phyloP scores from a whole-genome alignment of 306 rosid genomes.

The Oxytropis ochrocephala region DNA sequence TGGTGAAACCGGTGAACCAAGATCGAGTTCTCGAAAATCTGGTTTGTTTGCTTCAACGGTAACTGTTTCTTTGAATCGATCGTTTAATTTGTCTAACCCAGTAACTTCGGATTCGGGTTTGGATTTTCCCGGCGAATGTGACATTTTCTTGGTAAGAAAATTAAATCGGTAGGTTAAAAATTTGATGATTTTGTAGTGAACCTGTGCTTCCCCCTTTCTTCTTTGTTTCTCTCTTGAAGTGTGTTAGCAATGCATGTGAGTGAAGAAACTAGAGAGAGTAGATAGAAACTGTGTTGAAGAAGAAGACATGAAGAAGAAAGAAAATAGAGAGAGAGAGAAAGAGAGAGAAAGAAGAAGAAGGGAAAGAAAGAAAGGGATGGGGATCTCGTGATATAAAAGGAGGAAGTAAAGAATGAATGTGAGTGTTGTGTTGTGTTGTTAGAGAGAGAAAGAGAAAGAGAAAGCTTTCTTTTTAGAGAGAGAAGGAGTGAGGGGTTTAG shows the following conservation, averaged over 20 bases:
- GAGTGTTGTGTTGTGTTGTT: constrained; percentile 24
- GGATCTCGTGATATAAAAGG: constrained; percentile 89
- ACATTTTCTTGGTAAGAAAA: constrained; percentile 38
- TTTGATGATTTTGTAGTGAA: background rate
- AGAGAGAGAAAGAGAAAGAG: constrained; percentile 20
- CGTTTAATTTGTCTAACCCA: constrained; percentile 36
- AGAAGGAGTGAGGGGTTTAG: background rate
- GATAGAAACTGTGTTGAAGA: constrained; percentile 10
- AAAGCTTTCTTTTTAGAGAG: constrained; percentile 1
- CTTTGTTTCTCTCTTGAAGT: background rate
- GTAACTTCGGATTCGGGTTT: constrained; percentile 43
- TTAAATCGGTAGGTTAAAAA: background rate
- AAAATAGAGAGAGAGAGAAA: background rate
- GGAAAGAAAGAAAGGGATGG: constrained; percentile 43
- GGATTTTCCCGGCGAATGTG: constrained; percentile 64
- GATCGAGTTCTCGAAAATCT: constrained; percentile 84
- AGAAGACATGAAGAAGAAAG: constrained; percentile 27
- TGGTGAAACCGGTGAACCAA: constrained; percentile 93
- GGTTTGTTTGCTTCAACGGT: constrained; percentile 71
- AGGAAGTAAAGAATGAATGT: constrained; percentile 90
- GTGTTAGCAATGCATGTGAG: constrained; percentile 38
- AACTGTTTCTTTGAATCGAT: constrained; percentile 58
- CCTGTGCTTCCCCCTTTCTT: background rate
- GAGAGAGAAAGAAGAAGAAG: background rate
- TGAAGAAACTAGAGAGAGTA: background rate